Base-by-base conservation (phyloP, 345 rosid genomes). In the Gynandropsis gynandra region DNA sequence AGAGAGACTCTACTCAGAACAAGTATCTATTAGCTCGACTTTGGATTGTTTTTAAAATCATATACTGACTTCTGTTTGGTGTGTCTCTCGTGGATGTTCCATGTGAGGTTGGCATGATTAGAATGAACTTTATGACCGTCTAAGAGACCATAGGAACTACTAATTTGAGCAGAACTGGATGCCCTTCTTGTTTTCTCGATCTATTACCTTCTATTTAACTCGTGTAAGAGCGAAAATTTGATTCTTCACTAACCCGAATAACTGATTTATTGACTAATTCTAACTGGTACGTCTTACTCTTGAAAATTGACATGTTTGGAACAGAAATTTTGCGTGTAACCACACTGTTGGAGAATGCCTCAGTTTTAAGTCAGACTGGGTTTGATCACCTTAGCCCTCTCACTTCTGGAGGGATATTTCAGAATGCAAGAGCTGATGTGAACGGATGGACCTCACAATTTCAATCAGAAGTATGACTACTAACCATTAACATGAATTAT, bases 311-410 rank as follows among this genome's bases (percentile, higher is more conserved):
- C 87, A 78, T 86, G 78, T 80, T 86, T 86, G 90, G 71, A 89
- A 81, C 97, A 86, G 95, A 89, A 79, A 89, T 89, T 65, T 72
- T 80, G 90, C 95, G 90, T 84, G 96, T 90, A 80, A 90, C 96
- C 56, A 76, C 95, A 56, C 83, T 84, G 74, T 84, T 92, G 96
- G 95, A 78, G 96, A 87, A 87, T 85, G 98, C 98, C 13, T 82
- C 95, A 79, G 84, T 84, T 80, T 76, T 92, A 74, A 87, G 98
- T 73, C 96, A 82, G 82, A 85, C 79, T 82, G 89, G 87, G 76
- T 74, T 87, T 82, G 96, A 87, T 70, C 93, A 80, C 74, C 87
- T 77, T 76, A 85, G 82, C 81, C 88, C 95, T 78, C 74, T 84
- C 79, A 58, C 87, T 68, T 74, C 92, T 37, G 87, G 95, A 84